Percentiles rank a stretch among this genome's conserved stretches.
These are phyloP conservation scores for Plectranthus barbatus DNA, from an alignment of 257 asterid species.

Conservation along the genomic window DNA sequence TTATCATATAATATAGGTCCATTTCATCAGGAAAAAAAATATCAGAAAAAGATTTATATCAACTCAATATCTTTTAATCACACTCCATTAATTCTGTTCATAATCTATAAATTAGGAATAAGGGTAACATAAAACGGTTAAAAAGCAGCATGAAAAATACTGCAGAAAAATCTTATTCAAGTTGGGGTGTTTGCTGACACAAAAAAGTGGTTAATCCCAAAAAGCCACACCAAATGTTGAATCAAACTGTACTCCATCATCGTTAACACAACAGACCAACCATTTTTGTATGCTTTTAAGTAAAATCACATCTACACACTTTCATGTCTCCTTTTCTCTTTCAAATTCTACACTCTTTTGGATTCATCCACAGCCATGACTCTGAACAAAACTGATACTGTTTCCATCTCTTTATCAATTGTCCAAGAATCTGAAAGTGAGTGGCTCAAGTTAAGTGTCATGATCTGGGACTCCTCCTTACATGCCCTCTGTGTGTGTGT, in stretches of 20 bases:
- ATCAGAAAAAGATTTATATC: no score
- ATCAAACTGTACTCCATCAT: slow-evolving; percentile 11
- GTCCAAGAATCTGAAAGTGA: no score
- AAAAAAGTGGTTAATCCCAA: slow-evolving; percentile 14
- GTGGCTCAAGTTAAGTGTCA: no score
- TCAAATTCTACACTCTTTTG: slow-evolving; percentile 28
- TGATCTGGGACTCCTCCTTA: no score
- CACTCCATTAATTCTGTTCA: no score
- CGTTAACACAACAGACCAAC: slow-evolving; percentile 11
- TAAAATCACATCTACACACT: no score
- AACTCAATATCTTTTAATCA: no score
- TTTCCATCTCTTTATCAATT: not conserved
- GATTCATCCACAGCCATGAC: no score
- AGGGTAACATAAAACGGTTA: no score
- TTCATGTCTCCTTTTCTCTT: slow-evolving; percentile 33
- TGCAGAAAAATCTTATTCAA: slow-evolving; percentile 8
- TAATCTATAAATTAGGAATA: no score
- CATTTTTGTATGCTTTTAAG: slow-evolving; percentile 10
- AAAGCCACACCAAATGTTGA: slow-evolving; percentile 18
- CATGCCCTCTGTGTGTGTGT: no score
- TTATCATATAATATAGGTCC: not conserved
- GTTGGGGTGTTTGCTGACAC: slow-evolving; percentile 13
- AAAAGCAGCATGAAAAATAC: slow-evolving; percentile 19
- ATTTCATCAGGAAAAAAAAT: no score
- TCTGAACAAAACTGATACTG: not conserved